Base-by-base conservation (phyloP, 2,329 filamentous ascomycete species). In the Epichloe uncinata region DNA sequence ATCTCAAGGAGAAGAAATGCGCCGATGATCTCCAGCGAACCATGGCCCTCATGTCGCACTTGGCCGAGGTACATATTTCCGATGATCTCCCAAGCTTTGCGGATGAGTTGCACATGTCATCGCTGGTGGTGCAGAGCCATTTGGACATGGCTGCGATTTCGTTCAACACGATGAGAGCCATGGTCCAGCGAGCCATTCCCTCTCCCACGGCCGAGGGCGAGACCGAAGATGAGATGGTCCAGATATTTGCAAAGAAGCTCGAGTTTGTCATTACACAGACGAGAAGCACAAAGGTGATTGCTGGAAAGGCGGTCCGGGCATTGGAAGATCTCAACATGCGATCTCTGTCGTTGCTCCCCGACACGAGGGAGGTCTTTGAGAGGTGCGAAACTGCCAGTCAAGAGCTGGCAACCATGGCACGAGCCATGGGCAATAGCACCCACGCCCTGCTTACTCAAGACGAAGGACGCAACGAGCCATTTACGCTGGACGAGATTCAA, bases 1-100 rank as follows among this genome's bases (percentile, higher is more conserved):
- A 95, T 50, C 70, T 97, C 45, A 89, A 89, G 66, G 85, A 91
- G 67, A 81, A 84, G 63, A 84, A 87, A 58, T 89, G 89, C 61
- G 82, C 86, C 0, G 79, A 80, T 22, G 87, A 95, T 62, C 72
- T 97, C 37, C 83, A 91, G 59, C 81, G 85, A 49, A 91, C 87
- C 6, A 86, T 94, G 57, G 85, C 88, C 48, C 76, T 96, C 49
- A 83, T 96, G 74, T 79, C 79, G n/a, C 89, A 96, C 63, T 76
- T 96, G 13, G 84, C 81, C 9, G 86, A 91, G 61, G 82, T 90
- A 20, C 82, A 95, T 60, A 81, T 95, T 44, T 75, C 80, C 1
- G 73, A 75, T 48, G 81, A 78, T 42, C 70, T 88, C 8, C 79
- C 85, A 55, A 82, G 79, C 60, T 87, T 86, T 63, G 86, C 87